phyloP scores from a whole-genome alignment of 2,329 filamentous ascomycete genomes.

The Dothistroma pini region DNA sequence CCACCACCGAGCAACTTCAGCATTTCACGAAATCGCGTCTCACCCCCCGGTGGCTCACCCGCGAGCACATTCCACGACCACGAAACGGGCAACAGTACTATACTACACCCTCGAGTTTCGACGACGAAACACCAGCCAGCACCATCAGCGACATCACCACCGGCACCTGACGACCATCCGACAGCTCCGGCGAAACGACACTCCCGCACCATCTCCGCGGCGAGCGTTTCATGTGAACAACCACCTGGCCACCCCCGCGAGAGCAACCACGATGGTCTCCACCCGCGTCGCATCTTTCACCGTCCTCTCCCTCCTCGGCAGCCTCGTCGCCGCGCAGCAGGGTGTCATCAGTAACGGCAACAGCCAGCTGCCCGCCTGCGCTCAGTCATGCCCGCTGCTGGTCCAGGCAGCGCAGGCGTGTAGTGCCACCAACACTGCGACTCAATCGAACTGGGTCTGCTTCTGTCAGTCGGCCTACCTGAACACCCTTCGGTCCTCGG shows the following conservation, averaged over 20 bases:
- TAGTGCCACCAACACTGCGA: constrained; percentile 49
- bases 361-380: constrained; percentile 37
- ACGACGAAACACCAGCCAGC: neutral
- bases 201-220: neutral
- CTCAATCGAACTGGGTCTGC: constrained; percentile 58
- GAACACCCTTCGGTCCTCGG: constrained; percentile 53
- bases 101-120: neutral
- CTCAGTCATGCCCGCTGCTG: constrained; percentile 34
- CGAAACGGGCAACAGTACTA: neutral
- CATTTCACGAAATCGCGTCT: neutral
- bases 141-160: neutral
- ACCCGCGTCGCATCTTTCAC: neutral
- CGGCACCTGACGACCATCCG: too few relatives aligned
- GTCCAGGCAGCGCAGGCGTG: constrained; percentile 67
- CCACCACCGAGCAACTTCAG: neutral
- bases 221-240: neutral
- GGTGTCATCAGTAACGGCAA: constrained; percentile 33
- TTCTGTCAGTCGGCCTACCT: constrained; percentile 67
- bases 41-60: neutral
- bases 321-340: constrained; percentile 23
- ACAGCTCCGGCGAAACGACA: neutral
- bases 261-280: neutral
- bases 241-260: neutral
- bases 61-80: neutral
- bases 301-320: neutral